These are phyloP conservation scores for Epichloe amarillans DNA, from an alignment of 2,329 filamentous ascomycete species.

Conservation along the genomic window DNA sequence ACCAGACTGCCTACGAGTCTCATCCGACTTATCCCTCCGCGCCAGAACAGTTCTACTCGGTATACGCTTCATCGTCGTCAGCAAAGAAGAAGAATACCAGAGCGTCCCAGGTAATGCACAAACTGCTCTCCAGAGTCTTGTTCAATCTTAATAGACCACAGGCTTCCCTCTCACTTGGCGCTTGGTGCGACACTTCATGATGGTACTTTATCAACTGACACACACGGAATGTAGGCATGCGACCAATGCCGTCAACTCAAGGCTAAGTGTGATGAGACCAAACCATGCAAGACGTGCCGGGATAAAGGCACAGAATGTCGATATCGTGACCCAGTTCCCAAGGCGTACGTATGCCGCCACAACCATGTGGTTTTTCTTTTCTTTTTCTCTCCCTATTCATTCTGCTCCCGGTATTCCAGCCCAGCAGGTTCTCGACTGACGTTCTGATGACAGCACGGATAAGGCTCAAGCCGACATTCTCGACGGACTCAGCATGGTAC, in stretches of 20 bases:
- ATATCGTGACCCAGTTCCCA: conserved; percentile 82
- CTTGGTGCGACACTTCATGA: too few species aligned
- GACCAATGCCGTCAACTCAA: conserved; percentile 79
- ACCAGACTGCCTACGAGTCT: conserved; percentile 25
- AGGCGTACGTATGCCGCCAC: conserved; percentile 48
- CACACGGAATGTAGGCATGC: conserved; percentile 51
- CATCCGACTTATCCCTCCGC: conserved; percentile 18
- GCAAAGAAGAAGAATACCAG: conserved; percentile 50
- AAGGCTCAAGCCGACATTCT: conserved; percentile 48
- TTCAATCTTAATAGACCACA: background rate
- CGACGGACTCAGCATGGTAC: conserved; percentile 35
- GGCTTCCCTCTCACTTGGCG: background rate
- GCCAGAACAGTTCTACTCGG: conserved; percentile 24
- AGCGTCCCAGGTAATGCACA: conserved; percentile 41
- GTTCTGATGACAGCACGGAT: conserved; percentile 32
- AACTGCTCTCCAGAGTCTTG: background rate
- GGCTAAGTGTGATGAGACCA: conserved; percentile 81
- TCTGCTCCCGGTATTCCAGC: background rate
- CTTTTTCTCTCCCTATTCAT: background rate
- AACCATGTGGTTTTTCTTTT: background rate
- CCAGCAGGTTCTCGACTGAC: background rate
- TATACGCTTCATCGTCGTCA: conserved; percentile 30
- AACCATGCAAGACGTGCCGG: conserved; percentile 74
- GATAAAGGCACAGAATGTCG: conserved; percentile 75
- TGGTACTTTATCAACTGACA: too few species aligned